Percentiles rank a stretch among this genome's conserved stretches.
Conservation (phyloP, 2,329 filamentous ascomycete species). For the Tolypocladium paradoxum region DNA sequence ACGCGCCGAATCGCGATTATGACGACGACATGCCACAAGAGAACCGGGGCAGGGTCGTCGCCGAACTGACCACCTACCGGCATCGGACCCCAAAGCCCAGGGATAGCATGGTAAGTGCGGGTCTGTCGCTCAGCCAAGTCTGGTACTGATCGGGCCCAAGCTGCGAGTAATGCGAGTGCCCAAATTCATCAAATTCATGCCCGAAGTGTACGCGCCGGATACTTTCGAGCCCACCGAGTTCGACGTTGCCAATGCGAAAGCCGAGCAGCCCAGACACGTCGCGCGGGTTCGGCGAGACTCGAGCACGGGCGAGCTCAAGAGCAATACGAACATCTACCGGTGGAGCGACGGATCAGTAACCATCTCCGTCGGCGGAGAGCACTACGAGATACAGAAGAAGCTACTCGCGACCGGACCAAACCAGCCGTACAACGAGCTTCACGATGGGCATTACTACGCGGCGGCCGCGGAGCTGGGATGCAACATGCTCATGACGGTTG, state of each 20-base stretch:
- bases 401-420: conserved; percentile 50
- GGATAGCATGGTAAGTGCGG: conserved; percentile 51
- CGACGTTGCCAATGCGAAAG: conserved; percentile 40
- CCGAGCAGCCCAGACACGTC: conserved; percentile 51
- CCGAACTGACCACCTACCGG: conserved; percentile 54
- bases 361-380: conserved; percentile 61
- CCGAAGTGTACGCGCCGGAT: conserved; percentile 54
- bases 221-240: conserved; percentile 51
- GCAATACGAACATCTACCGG: conserved; percentile 62
- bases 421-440: conserved; percentile 52
- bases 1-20: conserved; percentile 20
- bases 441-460: conserved; percentile 68
- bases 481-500: conserved; percentile 59
- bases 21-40: conserved; percentile 34
- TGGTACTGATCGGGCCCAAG: conserved; percentile 23
- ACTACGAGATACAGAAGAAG: conserved; percentile 66
- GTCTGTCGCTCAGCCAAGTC: background rate
- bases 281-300: conserved; percentile 60
- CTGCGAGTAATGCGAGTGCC: conserved; percentile 62
- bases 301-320: conserved; percentile 55
- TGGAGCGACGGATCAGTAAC: conserved; percentile 76
- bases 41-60: conserved; percentile 45
- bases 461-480: conserved; percentile 59
- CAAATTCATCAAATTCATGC: conserved; percentile 59
- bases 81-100: conserved; percentile 61